Evolutionary conservation across 2,329 filamentous ascomycete species (phyloP), one percentile per base, ranked within the genome.

Genomic region (Chaetomiaceae sp.): DNA sequence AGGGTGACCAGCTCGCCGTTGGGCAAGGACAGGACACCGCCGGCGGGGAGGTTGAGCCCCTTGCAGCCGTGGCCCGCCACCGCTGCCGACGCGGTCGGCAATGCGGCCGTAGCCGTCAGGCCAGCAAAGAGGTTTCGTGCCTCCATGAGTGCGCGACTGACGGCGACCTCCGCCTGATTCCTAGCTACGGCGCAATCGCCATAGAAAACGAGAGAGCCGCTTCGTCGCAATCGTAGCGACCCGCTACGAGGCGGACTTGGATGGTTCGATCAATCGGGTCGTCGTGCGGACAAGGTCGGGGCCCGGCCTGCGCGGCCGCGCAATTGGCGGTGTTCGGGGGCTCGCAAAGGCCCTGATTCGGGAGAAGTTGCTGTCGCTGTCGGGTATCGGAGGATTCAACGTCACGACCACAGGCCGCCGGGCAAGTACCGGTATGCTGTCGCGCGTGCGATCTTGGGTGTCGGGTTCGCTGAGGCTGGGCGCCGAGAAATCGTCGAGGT

Each of bases 1-100:
- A 87, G 72, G 36, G 76, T 82, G 57, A 84, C 70, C 54, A 74
- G 69, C 45, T 75, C 70, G 54, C 71, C 72, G 26, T 55, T 54
- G 22, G 55, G 51, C 40, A 59, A 34, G 20, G 52, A 54, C 10
- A 60, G 38, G 18, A 59, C 47, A 6, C 58, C 58, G 15, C 57
- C 58, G n/a, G 45, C 37, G 7, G 57, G 55, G 6, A 60, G 52
- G 35, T 51, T 54, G 18, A 60, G 26, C 9, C 44, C 44, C n/a
- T 49, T 41, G 37, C 60, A 60, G 40, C 42, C 42, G 29, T 52
- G 55, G 43, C 33, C 35, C 34, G 55, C 27, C 45, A 48, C 20
- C 18, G n/a, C n/a, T n/a, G 55, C 38, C 32, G 53, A 47, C 38
- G 35, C 32, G n/a, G 55, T 48, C 20, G 55, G 42, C 41, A 41